Evolutionary conservation across 805 yeast genomes (phyloP), one percentile per base, ranked within the genome.

Genomic region (Candida incommunis): DNA sequence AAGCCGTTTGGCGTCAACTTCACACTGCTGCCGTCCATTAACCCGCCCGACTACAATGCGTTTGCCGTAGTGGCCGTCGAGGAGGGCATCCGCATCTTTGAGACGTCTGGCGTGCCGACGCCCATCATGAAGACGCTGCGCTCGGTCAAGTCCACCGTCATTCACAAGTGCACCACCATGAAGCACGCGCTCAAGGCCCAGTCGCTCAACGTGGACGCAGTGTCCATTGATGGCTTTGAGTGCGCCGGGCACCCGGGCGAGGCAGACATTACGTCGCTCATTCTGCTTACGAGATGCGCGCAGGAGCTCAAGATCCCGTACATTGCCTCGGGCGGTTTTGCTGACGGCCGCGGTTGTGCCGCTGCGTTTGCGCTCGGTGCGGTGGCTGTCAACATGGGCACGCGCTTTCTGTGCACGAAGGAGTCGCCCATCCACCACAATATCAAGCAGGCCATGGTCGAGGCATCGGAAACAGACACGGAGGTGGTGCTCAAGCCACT

Each of bases 191-290:
- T 54, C 29, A 57, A 53, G 42, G 64, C 64, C 24, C 52, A 60
- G 50, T 27, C 44, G 23, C 48, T 55, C 16, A 63, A 63, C 9
- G 63, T 57, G n/a, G 55, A 57, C 25, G 58, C 59, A 35, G 49
- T 60, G 43, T 53, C 60, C 18, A 59, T 60, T 31, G 64, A 60
- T 37, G 64, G 64, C 4, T 59, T 56, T 40, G 61, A 59, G 48
- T 59, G 63, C 43, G 64, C 64, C 4, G 64, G 64, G 13, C 64
- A 60, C 45, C 64, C 64, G 18, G 64, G 64, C n/a, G 63, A 60
- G 48, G 58, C 59, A 46, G 64, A 54, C 26, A 43, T 60, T 26
- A 47, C 58, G 41, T 47, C 57, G 4, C 43, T 60, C 43, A 46
- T 60, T 20, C 49, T 59, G 40, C 51, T 59, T 22, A 52, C 56